These are phyloP conservation scores for Ustanciosporium gigantosporum DNA, from an alignment of 1,284 basidiomycete genomes.

Conservation along the genomic window DNA sequence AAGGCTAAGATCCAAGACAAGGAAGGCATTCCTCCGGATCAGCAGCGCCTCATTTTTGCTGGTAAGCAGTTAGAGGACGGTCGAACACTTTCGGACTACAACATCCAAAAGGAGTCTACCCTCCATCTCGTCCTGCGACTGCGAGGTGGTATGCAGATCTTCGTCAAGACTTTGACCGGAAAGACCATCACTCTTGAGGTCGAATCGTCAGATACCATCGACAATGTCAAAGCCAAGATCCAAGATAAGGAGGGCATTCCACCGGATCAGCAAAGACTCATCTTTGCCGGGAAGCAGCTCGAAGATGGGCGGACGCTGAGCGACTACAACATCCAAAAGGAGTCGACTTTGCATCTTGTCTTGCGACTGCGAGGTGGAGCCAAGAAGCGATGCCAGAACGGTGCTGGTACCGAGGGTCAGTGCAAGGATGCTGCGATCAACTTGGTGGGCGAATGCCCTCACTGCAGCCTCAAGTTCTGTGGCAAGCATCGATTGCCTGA, in stretches of 20 bases:
- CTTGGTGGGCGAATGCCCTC: constrained; percentile 59
- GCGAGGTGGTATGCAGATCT: constrained; percentile 64
- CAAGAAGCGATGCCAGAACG: constrained; percentile 59
- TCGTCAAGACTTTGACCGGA: constrained; percentile 78
- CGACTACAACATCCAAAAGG: constrained; percentile 63
- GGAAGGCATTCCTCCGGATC: constrained; percentile 63
- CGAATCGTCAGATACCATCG: constrained; percentile 87
- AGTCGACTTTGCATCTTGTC: constrained; percentile 56
- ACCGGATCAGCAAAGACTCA: constrained; percentile 64
- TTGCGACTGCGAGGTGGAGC: constrained; percentile 60
- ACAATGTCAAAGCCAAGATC: constrained; percentile 69
- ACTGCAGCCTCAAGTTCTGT: constrained; percentile 58
- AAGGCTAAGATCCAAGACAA: constrained; percentile 61
- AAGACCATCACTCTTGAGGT: constrained; percentile 96
- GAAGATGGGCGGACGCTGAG: constrained; percentile 64
- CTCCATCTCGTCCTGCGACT: constrained; percentile 58
- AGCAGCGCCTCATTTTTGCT: constrained; percentile 65
- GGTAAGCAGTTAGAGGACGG: constrained; percentile 65
- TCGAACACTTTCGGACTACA: constrained; percentile 63
- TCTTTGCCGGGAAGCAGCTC: constrained; percentile 65
- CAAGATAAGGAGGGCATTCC: constrained; percentile 62
- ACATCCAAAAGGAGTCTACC: constrained; percentile 61
- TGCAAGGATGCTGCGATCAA: constrained; percentile 60
- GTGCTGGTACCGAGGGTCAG: constrained; percentile 50
- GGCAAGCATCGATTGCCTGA: constrained; percentile 58